Conservation (phyloP, 1,139 yeast species). For the Geotrichum bryndzae region DNA sequence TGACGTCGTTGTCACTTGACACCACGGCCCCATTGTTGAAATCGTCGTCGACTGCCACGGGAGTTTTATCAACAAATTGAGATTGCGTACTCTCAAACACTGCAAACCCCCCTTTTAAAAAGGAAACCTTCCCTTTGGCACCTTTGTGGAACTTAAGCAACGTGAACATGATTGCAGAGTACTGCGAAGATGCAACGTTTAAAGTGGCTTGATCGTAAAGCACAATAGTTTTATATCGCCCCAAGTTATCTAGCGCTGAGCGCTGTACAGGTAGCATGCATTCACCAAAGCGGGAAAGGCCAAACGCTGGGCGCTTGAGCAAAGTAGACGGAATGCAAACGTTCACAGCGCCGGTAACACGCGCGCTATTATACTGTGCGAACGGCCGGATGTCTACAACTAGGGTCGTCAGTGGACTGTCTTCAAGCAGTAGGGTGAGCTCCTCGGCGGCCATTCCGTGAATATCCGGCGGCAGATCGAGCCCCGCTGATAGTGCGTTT, state of each 20-base stretch:
- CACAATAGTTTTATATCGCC: conserved; percentile 36
- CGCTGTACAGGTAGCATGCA: conserved; percentile 44
- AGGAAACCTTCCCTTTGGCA: conserved; percentile 21
- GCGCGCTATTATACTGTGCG: conserved; percentile 51
- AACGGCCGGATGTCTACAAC: conserved; percentile 68
- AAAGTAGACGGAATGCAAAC: conserved; percentile 74
- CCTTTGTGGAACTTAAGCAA: conserved; percentile 41
- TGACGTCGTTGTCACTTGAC: not conserved
- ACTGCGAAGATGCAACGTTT: conserved; percentile 36
- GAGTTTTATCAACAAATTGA: conserved; percentile 22
- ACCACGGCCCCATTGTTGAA: not conserved
- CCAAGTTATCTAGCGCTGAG: conserved; percentile 26
- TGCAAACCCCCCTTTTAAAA: conserved; percentile 34
- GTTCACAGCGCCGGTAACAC: conserved; percentile 53
- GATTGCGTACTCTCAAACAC: conserved; percentile 31
- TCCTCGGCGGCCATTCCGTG: conserved; percentile 2
- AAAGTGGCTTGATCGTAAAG: conserved; percentile 45
- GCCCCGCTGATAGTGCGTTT: conserved; percentile 5
- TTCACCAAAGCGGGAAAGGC: conserved; percentile 49
- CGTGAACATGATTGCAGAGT: conserved; percentile 31
- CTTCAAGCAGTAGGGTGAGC: conserved; percentile 10
- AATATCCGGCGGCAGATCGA: conserved; percentile 13
- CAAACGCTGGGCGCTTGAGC: conserved; percentile 59
- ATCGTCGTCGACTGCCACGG: not conserved
- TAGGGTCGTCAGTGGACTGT: not conserved